Percentiles rank a stretch among this genome's conserved stretches.
These are phyloP conservation scores for Straminergon stramineum DNA, from an alignment of 225 moss, liverwort and hornwort genomes.

Conservation along the genomic window DNA sequence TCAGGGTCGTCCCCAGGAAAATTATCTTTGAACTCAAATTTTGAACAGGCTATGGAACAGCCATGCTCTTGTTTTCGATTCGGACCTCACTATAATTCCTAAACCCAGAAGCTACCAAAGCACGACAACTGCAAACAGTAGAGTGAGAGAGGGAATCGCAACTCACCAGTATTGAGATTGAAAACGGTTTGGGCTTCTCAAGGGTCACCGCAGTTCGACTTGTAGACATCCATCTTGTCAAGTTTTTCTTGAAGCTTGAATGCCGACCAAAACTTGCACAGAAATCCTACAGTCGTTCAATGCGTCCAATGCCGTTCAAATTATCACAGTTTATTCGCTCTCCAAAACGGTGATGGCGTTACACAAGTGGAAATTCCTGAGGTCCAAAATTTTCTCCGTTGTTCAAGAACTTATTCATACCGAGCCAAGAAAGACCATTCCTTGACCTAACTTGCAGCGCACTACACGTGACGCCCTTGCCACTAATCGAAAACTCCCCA, in stretches of 20 bases:
- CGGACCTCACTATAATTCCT: not conserved
- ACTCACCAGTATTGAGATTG: not conserved
- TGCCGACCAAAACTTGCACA: not conserved
- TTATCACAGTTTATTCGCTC: not conserved
- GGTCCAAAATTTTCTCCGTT: conserved; percentile 29
- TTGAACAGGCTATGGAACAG: not conserved
- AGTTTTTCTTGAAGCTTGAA: not conserved
- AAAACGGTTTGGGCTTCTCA: not conserved
- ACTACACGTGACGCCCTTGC: not conserved
- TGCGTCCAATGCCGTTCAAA: not conserved
- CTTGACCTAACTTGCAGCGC: not conserved
- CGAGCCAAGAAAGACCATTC: not conserved
- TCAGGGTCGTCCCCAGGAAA: not conserved
- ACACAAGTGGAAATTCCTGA: not conserved
- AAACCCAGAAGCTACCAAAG: too few species aligned
- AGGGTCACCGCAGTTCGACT: conserved; percentile 36
- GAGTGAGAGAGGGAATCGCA: not conserved
- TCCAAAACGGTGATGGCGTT: not conserved
- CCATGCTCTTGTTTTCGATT: not conserved
- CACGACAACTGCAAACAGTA: not conserved
- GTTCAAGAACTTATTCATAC: conserved; percentile 31
- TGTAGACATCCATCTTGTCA: conserved; percentile 15
- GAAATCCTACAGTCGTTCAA: too few species aligned
- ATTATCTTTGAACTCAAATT: not conserved
- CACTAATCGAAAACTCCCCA: not conserved